Evolutionary conservation across 179 eudicot species (phyloP).

Genomic region (Camellia oleifera): DNA sequence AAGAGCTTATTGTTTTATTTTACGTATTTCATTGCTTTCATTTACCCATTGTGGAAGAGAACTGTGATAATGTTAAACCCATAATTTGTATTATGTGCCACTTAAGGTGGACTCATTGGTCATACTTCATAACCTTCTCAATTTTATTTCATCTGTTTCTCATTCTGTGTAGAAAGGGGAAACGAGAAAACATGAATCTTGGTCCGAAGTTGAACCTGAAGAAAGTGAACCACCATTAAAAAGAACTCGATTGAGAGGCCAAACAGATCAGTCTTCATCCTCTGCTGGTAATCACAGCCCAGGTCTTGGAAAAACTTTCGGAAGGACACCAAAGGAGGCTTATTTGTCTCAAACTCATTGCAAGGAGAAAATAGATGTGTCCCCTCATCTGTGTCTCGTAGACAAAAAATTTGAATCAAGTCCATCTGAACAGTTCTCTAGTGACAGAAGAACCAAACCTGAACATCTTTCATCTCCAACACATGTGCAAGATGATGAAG

Average conservation of each 20-base stretch:
- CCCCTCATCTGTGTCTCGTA: not conserved
- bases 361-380: slow-evolving; percentile 2
- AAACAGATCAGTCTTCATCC: slow-evolving; percentile 9
- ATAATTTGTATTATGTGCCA: not conserved
- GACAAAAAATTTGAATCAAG: not conserved
- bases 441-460: no score
- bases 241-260: slow-evolving; percentile 10
- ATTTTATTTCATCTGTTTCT: not conserved
- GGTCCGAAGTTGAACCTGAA: slow-evolving; percentile 13
- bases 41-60: not conserved
- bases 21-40: not conserved
- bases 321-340: not conserved
- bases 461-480: no score
- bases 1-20: not conserved
- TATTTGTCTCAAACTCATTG: not conserved
- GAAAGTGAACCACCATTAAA: slow-evolving; percentile 17
- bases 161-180: not conserved
- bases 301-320: not conserved
- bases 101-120: not conserved
- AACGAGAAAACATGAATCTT: not conserved
- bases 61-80: not conserved
- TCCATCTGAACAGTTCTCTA: no score
- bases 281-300: not conserved
- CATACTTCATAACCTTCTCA: not conserved
- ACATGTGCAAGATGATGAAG: no score